Base-by-base conservation (phyloP, 1,284 basidiomycete species). In the Lentinula novae-zelandiae region DNA sequence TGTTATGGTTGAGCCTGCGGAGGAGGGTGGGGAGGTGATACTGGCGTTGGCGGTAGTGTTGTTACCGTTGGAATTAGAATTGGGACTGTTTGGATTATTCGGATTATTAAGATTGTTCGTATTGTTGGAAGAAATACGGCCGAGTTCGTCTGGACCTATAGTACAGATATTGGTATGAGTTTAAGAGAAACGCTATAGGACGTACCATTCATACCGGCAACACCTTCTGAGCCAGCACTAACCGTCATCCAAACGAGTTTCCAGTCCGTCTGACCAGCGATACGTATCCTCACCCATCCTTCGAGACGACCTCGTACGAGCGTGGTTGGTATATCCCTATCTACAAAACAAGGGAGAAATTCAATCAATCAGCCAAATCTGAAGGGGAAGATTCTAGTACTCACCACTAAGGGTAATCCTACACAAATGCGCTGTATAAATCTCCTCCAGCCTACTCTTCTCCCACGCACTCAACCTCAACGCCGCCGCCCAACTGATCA, bases 231-330 rank as follows among this genome's bases (percentile, higher is more conserved):
- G 2, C 34, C 76, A 53, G 82, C 81, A 57, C 75, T 80, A 13
- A 98, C 78, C 5, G 91, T 85, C 79, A 95, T 87, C 92, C 94
- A 99, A 59, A 96, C 82, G 54, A 86, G 84, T 69, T 95, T 95
- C 96, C 96, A 99, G 67, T 98, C 95, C 1, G 93, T 96, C 68
- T 96, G 93, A 15, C 96, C 96, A 54, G 96, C 93, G 55, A 98
- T 83, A 49, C 97, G 88, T 31, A 96, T 86, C 65, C 92, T 86
- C 44, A 95, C 92, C 92, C 93, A 96, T 2, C 96, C 96, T 72
- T 98, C 96, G 78, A 95, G 84, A 63, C 83, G 84, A 10, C 93
- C 92, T 54, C 84, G 84, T 12, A 82, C 72, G 1, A 96, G 80
- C 1, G 90, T 85, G 0, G 85, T 80, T 6, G 82, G 83, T 1